phyloP scores from a whole-genome alignment of 2,329 filamentous ascomycete species.

The Alternaria longipes region DNA sequence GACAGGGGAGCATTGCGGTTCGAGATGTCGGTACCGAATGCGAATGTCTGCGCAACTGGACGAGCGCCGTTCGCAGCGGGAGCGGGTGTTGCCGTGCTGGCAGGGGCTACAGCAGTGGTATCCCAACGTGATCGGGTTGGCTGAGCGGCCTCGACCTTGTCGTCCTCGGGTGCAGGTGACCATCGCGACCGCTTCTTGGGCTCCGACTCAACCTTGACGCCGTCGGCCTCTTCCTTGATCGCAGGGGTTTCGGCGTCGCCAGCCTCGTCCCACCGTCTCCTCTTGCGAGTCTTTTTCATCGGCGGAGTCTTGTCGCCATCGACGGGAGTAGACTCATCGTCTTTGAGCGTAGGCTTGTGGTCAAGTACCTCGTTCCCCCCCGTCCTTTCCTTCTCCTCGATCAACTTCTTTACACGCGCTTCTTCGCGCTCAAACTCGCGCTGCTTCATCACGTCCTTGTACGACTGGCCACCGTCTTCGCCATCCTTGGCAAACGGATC shows the following conservation, averaged over 20 bases:
- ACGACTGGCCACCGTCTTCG: conserved; percentile 78
- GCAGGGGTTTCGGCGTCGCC: conserved; percentile 50
- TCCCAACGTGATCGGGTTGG: conserved; percentile 49
- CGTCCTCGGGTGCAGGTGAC: conserved; percentile 65
- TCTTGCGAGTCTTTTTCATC: conserved; percentile 70
- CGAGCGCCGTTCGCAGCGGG: conserved; percentile 36
- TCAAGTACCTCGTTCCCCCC: conserved; percentile 69
- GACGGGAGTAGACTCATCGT: conserved; percentile 68
- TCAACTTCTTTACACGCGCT: conserved; percentile 80
- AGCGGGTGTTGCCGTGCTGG: conserved; percentile 33
- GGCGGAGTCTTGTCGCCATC: conserved; percentile 74
- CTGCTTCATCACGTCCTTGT: conserved; percentile 88
- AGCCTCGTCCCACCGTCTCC: conserved; percentile 93
- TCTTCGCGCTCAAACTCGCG: conserved; percentile 94
- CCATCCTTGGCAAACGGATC: conserved; percentile 84
- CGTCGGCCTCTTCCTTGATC: conserved; percentile 30
- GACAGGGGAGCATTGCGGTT: conserved; percentile 82
- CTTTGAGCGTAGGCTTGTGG: conserved; percentile 77
- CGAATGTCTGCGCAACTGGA: conserved; percentile 58
- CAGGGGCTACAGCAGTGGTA: conserved; percentile 40
- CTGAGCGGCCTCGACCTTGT: conserved; percentile 62
- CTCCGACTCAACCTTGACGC: conserved; percentile 29
- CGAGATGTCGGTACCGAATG: conserved; percentile 83
- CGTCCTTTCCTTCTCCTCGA: conserved; percentile 76
- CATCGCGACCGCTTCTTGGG: conserved; percentile 76